Conservation (phyloP, 345 rosid species). For the Iberis pinnata region DNA sequence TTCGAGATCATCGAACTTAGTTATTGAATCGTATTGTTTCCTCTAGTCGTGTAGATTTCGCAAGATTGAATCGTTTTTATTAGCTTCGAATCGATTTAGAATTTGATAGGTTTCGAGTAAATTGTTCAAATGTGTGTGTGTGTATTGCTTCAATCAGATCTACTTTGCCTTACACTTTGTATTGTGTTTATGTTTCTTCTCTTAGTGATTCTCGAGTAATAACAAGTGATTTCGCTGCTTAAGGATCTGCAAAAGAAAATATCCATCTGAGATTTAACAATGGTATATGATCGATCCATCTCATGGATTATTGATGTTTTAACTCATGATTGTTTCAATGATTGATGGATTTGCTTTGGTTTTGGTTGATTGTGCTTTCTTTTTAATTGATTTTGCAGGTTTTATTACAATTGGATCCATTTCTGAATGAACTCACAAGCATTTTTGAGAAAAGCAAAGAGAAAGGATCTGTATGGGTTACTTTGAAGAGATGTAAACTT, state of each 20-base stretch:
- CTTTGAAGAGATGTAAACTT: constrained; percentile 75
- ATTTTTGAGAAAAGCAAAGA: constrained; percentile 81
- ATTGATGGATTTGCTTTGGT: not conserved
- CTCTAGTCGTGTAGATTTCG: constrained; percentile 9
- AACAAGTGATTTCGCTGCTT: not conserved
- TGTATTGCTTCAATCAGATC: constrained; percentile 13
- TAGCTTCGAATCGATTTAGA: constrained; percentile 9
- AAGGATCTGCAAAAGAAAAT: constrained; percentile 15
- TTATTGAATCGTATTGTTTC: too few relatives aligned
- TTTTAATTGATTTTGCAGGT: constrained; percentile 39
- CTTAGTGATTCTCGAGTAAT: constrained; percentile 13
- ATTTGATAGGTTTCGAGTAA: not conserved
- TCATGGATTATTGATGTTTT: not conserved
- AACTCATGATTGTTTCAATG: too few relatives aligned
- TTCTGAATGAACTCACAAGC: constrained; percentile 81
- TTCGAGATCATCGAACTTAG: too few relatives aligned
- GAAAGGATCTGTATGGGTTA: constrained; percentile 86
- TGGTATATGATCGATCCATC: constrained; percentile 23
- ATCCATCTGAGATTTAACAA: constrained; percentile 13
- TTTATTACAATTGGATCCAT: constrained; percentile 72
- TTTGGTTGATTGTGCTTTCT: constrained; percentile 1
- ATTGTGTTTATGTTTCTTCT: constrained; percentile 14
- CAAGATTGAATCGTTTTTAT: not conserved
- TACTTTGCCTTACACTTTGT: constrained; percentile 11
- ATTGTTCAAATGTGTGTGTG: not conserved